Base-by-base conservation (phyloP, 169 alveolate species). In the Babesia sp. region DNA sequence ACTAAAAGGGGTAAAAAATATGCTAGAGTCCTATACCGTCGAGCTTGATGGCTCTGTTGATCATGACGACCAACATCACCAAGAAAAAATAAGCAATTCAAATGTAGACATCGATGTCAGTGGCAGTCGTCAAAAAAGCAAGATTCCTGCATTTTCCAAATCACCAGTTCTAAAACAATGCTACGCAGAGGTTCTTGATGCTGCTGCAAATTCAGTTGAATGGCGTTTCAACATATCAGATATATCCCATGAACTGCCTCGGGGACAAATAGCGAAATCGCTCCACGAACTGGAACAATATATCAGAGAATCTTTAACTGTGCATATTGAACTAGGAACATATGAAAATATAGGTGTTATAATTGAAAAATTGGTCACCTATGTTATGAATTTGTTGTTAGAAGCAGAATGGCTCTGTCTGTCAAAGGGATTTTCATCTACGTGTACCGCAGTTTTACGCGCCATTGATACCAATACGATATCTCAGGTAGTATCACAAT, bases 391-490 rank as follows among this genome's bases (percentile, higher is more conserved):
- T 9, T 51, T 72, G 18, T 59, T 59, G 31, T 57, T 61, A n/a
- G 76, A 72, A 42, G 72, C 74, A 4, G 83, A 72, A 48, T 72
- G 83, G 83, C 55, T 72, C 29, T 72, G 71, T 48, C 63, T 72
- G 39, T 72, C 83, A 5, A 60, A 36, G 45, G 74, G 74, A 3
- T 46, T 72, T 18, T 60, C 74, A 26, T 45, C 67, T 11, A 16
- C 50, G 36, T 72, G 83, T 37, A 44, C 51, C 22, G 8, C 71
- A 14, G 8, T 61, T 4, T 5, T 72, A 42, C 53, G 68, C 36
- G 20, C 22, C 3, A 28, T 72, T 3, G 57, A 33, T 22, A 64
- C 72, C 20, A 24, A 42, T 0, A 12, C 33, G 2, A 54, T 69
- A 14, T 3, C 79, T 1, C 8, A 14, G 3, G 16, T 31, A 39